A percentile compares a stretch with the other conserved stretches of the same genome.
Evolutionary conservation across 441 rosid genomes (phyloP).

Genomic region (Oxalis stricta): DNA sequence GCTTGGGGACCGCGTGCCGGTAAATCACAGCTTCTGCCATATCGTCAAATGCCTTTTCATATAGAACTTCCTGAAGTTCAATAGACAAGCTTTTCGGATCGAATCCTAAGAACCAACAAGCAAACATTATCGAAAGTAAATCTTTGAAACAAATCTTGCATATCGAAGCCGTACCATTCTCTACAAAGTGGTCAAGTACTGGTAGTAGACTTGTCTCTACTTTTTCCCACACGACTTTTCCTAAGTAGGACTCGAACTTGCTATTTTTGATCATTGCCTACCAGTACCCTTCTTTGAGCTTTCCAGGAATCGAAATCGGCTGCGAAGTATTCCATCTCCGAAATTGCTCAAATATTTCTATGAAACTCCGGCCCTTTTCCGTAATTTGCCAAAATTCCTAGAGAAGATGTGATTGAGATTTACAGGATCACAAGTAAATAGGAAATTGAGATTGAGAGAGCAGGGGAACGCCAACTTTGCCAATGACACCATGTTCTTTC

Average conservation of each 20-base stretch:
- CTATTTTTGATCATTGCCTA: slow-evolving; percentile 13
- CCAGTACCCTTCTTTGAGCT: slow-evolving; percentile 12
- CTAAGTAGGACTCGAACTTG: slow-evolving; percentile 10
- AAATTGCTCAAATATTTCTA: slow-evolving; percentile 16
- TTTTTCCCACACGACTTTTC: slow-evolving; percentile 3
- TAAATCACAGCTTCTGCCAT: slow-evolving; percentile 9
- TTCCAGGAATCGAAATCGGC: slow-evolving; percentile 21
- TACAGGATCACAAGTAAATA: slow-evolving; percentile 14
- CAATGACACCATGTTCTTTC: too few relatives aligned
- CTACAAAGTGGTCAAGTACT: slow-evolving; percentile 11
- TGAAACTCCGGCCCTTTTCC: slow-evolving; percentile 20
- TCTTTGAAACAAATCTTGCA: slow-evolving; percentile 1
- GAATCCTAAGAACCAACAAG: slow-evolving; percentile 7
- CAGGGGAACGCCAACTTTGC: too few relatives aligned
- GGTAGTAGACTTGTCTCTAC: slow-evolving; percentile 12
- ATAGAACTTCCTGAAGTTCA: slow-evolving; percentile 4
- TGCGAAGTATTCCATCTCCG: slow-evolving; percentile 25
- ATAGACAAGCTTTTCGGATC: slow-evolving; percentile 13
- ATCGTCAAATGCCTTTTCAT: slow-evolving; percentile 3
- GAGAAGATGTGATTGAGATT: slow-evolving; percentile 19
- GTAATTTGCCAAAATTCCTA: slow-evolving; percentile 18
- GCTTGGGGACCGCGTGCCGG: slow-evolving; percentile 10
- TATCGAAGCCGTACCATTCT: background rate
- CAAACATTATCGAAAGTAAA: slow-evolving; percentile 9
- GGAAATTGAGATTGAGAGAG: background rate